Evolutionary conservation across 148 eudicot genomes (phyloP), one percentile per base, ranked within the genome.

Genomic region (Heliamphora exappendiculata): DNA sequence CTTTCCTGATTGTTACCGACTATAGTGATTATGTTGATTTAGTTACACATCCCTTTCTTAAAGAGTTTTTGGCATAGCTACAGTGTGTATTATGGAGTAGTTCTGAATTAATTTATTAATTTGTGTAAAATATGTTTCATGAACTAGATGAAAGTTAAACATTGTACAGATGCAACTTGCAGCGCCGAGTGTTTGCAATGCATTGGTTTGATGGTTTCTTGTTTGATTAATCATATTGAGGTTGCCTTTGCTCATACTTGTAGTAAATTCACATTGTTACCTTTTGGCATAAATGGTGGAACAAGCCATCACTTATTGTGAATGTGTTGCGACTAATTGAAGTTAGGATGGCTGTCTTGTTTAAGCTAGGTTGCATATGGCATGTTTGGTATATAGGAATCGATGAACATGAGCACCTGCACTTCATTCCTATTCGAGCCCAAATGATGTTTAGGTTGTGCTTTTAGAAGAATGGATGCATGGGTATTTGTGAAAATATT

Each of bases 181-280:
- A 37, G 69, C 11, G 50, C 11, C 11, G 1, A 13, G 26, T 37
- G 14, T 66, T 66, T 37, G 45, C 45, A n/a, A n/a, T 37, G 47
- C 17, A 20, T 37, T 37, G 28, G 70, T 65, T 7, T 4, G 11
- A 20, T 37, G 28, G 70, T 65, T 7, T 4, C 24, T 36, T 37
- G 70, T 66, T 66, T n/a, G 49, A 47, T 37, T 42, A 66, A 9
- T 36, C 70, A 66, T n/a, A 20, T 66, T 66, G 70, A 22, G 7
- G 16, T 37, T 66, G 47, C 37, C 33, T 54, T 17, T 17, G 41
- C 22, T 63, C 41, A 63, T 63, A 63, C 67, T 3, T 17, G 42
- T 63, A 63, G 41, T 34, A 34, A 63, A 39, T 63, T 63, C 8
- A 4, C 36, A 66, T n/a, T 37, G 70, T 19, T 36, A 6, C 22